Evolutionary conservation across 768 basidiomycete genomes (phyloP).

Genomic region (Phaeotremella skinneri): DNA sequence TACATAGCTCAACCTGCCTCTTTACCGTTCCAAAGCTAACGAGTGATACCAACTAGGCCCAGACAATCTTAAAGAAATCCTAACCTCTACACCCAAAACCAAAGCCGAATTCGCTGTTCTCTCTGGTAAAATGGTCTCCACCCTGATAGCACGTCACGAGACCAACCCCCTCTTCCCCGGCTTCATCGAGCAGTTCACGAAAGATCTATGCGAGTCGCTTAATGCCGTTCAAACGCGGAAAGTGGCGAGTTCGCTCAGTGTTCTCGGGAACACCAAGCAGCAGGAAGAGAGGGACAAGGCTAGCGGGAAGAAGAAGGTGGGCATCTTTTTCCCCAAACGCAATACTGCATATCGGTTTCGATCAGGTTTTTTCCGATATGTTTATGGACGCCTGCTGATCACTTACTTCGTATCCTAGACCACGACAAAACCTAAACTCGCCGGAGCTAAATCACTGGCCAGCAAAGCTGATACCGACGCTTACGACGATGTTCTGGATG

Average conservation of each 20-base stretch:
- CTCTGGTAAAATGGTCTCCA: conserved; percentile 70
- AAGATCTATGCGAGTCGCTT: conserved; percentile 70
- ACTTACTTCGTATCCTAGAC: conserved; percentile 56
- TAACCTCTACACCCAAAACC: conserved; percentile 76
- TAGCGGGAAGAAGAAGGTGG: conserved; percentile 80
- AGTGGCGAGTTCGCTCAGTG: conserved; percentile 75
- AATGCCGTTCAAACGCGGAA: conserved; percentile 91
- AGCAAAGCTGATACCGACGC: conserved; percentile 69
- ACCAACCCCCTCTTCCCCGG: conserved; percentile 74
- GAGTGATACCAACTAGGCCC: conserved; percentile 15
- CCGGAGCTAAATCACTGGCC: conserved; percentile 60
- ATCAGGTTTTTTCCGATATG: too few species aligned
- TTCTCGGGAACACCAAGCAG: conserved; percentile 92
- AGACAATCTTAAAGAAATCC: conserved; percentile 53
- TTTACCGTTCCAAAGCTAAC: conserved; percentile 1
- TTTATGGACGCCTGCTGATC: too few species aligned
- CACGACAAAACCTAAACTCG: conserved; percentile 69
- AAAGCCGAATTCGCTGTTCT: conserved; percentile 81
- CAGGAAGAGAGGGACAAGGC: conserved; percentile 80
- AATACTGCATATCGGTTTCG: too few species aligned
- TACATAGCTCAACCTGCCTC: conserved; percentile 16
- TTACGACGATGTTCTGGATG: conserved; percentile 89
- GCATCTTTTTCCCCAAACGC: conserved; percentile 6
- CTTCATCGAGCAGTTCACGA: conserved; percentile 81
- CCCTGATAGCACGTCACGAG: conserved; percentile 73